These are phyloP conservation scores for Fusarium annulatum DNA, from an alignment of 2,329 filamentous ascomycete species.

Conservation along the genomic window DNA sequence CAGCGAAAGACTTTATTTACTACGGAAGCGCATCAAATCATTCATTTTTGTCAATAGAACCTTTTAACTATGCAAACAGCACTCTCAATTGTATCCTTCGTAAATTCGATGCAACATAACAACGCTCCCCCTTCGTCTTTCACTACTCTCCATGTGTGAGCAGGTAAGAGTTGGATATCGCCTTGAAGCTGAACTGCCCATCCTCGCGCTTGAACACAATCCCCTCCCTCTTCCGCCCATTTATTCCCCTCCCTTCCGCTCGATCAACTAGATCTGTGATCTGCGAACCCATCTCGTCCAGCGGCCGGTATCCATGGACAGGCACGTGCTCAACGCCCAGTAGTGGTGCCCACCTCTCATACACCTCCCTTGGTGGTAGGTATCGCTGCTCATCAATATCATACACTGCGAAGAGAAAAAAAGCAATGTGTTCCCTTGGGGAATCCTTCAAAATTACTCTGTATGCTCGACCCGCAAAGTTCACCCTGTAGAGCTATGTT, in stretches of 20 bases:
- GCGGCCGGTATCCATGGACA: constrained; percentile 35
- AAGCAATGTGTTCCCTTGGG: constrained; percentile 42
- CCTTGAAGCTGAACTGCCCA: constrained; percentile 40
- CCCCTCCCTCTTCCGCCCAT: constrained; percentile 41
- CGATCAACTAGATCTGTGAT: constrained; percentile 31
- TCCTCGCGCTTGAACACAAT: constrained; percentile 41
- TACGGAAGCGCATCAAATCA: constrained; percentile 44
- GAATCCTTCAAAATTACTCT: constrained; percentile 42
- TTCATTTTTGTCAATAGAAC: constrained; percentile 47
- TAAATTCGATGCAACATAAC: constrained; percentile 33
- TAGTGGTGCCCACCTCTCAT: constrained; percentile 41
- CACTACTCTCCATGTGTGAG: constrained; percentile 41
- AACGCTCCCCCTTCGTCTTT: neutral
- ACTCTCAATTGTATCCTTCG: constrained; percentile 42
- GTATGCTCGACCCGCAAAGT: constrained; percentile 40
- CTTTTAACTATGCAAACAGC: constrained; percentile 44
- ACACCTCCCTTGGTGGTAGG: constrained; percentile 43
- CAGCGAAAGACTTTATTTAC: constrained; percentile 43
- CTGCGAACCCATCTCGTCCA: constrained; percentile 24
- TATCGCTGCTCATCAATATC: constrained; percentile 47
- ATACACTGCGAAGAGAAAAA: constrained; percentile 49
- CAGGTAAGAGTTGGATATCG: constrained; percentile 45
- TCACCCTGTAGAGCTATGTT: constrained; percentile 42
- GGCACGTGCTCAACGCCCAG: constrained; percentile 49
- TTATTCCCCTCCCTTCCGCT: constrained; percentile 38